These are phyloP conservation scores for Maudiozyma serrabonitensis DNA, from an alignment of 805 yeast genomes.

Conservation along the genomic window DNA sequence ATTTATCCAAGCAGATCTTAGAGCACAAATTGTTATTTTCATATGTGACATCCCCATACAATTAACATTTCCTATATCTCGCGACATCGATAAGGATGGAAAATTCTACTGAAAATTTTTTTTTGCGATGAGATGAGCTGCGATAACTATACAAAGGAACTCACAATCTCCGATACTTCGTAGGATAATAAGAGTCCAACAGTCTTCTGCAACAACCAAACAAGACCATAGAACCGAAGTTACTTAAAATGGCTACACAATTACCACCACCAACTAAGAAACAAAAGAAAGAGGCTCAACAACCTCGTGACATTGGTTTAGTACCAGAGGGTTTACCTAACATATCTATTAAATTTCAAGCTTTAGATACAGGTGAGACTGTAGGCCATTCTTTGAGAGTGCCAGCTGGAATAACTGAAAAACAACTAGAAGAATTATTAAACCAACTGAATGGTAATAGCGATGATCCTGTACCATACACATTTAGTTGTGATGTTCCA, in stretches of 20 bases:
- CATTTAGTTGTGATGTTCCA: conserved; percentile 57
- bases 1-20: no score
- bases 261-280: conserved; percentile 90
- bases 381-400: conserved; percentile 81
- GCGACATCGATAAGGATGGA: no score
- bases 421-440: conserved; percentile 78
- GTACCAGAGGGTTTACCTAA: conserved; percentile 76
- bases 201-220: no score
- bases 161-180: no score
- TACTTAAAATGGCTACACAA: conserved; percentile 66
- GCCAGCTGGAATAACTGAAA: conserved; percentile 79
- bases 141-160: no score
- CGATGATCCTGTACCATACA: conserved; percentile 85
- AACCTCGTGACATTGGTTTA: conserved; percentile 62
- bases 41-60: no score
- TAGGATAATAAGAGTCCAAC: no score
- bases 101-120: no score
- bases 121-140: no score
- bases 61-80: no score
- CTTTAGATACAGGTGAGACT: conserved; percentile 83
- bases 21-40: no score
- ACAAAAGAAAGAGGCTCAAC: conserved; percentile 75
- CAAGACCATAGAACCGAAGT: not conserved
- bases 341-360: conserved; percentile 81
- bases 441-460: conserved; percentile 62